Evolutionary conservation across 2,329 filamentous ascomycete genomes (phyloP), one percentile per base, ranked within the genome.

Genomic region (Diaporthe amygdali): DNA sequence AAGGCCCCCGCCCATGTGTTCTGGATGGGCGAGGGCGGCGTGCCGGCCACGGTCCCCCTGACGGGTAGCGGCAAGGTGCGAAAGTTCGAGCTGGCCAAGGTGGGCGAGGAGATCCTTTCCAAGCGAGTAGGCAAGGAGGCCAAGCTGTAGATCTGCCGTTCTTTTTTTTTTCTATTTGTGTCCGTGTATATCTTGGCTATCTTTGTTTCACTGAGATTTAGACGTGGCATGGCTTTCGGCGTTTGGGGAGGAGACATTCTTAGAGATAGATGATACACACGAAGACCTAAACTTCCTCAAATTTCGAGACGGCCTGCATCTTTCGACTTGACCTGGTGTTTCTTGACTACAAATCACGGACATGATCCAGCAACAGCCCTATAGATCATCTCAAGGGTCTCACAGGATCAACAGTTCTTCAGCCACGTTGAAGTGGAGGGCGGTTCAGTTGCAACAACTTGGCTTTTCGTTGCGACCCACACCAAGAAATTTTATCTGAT

Each of bases 1-100:
- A 93, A 93, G 82, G 90, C 91, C 4, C 93, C 93, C 0, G 84
- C 88, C 10, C 88, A 94, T 79, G 79, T 95, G n/a, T 95, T 95
- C 78, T 94, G 93, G 88, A 85, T 95, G 32, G 93, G 93, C 0
- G 83, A 88, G 74, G 86, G 86, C 55, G 88, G 86, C 14, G 85
- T 91, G 30, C 86, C 89, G 1, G 75, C 76, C 1, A 82, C 83
- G 1, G 84, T 92, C 39, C 91, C 91, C 12, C 82, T 93, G 77
- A 93, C 91, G n/a, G 91, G 91, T 0, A 93, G 91, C 77, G 91
- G 91, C 4, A 93, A 93, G 81, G 89, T 93, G 69, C 87, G 90
- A 76, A 93, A 93, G 82, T 90, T 88, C 75, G 88, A 90, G 82
- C 88, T 90, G 85, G 87, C 87, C 6, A 82, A 85, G 78, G 74